A percentile compares a stretch with the other conserved stretches of the same genome.
These are phyloP conservation scores for Cyclotella sp. DNA, from an alignment of 108 stramenopile species.

Conservation along the genomic window DNA sequence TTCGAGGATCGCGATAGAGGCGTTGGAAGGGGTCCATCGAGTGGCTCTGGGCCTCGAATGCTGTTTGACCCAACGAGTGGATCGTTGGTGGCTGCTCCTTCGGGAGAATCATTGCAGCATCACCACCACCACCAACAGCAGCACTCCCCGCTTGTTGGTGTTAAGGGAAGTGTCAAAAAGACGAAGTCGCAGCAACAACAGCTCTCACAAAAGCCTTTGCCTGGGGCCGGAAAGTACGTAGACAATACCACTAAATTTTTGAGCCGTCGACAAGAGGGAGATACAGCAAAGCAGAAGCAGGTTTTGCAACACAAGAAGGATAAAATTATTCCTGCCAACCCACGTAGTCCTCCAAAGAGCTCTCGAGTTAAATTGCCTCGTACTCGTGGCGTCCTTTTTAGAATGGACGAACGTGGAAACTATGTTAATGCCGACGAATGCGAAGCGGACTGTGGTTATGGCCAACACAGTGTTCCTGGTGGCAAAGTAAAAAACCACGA, in stretches of 20 bases:
- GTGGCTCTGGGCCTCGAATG: slow-evolving; percentile 71
- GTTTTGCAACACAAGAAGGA: slow-evolving; percentile 14
- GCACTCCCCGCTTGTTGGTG: neutral
- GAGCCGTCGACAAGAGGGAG: slow-evolving; percentile 20
- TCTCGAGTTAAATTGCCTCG: slow-evolving; percentile 54
- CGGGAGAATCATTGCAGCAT: slow-evolving; percentile 36
- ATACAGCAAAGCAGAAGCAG: slow-evolving; percentile 7
- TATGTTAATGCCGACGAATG: slow-evolving; percentile 74
- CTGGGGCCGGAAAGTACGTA: slow-evolving; percentile 34
- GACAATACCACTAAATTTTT: slow-evolving; percentile 15
- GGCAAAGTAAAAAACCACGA: slow-evolving; percentile 71
- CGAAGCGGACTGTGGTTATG: slow-evolving; percentile 86
- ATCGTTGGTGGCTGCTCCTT: slow-evolving; percentile 77
- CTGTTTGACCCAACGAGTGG: slow-evolving; percentile 90
- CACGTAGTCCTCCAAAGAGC: slow-evolving; percentile 23
- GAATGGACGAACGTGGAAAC: slow-evolving; percentile 70
- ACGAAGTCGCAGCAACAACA: slow-evolving; percentile 21
- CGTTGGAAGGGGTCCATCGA: slow-evolving; percentile 39
- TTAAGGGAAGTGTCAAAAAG: slow-evolving; percentile 12
- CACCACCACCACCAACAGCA: slow-evolving; percentile 15
- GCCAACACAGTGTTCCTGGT: slow-evolving; percentile 85
- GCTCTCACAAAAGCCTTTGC: slow-evolving; percentile 15
- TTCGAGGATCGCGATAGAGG: slow-evolving; percentile 82
- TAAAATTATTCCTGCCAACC: slow-evolving; percentile 8
- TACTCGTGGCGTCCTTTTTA: slow-evolving; percentile 82